A percentile compares a stretch with the other conserved stretches of the same genome.
Evolutionary conservation across 2,329 filamentous ascomycete species (phyloP).

Genomic region (Colletotrichum camelliae): DNA sequence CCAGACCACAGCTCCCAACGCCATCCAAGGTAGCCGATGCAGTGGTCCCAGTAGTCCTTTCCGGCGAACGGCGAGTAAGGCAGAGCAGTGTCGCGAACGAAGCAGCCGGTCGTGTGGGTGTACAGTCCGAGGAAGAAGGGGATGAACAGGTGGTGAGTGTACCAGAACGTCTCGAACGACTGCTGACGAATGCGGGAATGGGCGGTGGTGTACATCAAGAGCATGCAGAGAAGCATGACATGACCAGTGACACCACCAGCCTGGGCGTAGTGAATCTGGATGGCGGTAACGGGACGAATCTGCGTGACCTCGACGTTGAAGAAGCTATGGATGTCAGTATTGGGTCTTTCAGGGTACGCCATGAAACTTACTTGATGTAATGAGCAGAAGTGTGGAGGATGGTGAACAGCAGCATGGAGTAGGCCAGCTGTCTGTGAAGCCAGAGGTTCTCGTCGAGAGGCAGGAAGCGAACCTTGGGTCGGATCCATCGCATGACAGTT

Average conservation of each 20-base stretch:
- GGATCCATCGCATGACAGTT: conserved; percentile 82
- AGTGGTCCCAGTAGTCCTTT: conserved; percentile 85
- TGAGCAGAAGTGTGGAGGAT: conserved; percentile 79
- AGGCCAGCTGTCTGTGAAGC: conserved; percentile 96
- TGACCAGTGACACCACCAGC: conserved; percentile 94
- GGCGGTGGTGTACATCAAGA: conserved; percentile 96
- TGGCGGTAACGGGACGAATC: conserved; percentile 77
- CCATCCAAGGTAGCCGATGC: conserved; percentile 95
- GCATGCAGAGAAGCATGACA: conserved; percentile 98
- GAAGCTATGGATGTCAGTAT: conserved; percentile 62
- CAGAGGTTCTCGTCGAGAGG: conserved; percentile 96
- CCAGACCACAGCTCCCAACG: conserved; percentile 93
- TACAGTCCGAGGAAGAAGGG: conserved; percentile 94
- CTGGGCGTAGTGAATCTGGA: conserved; percentile 91
- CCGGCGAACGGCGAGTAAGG: conserved; percentile 86
- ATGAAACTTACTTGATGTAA: conserved; percentile 82
- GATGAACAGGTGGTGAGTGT: conserved; percentile 98
- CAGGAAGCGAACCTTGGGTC: conserved; percentile 86
- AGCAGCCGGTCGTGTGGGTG: conserved; percentile 94
- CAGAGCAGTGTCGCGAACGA: conserved; percentile 81
- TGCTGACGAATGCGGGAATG: conserved; percentile 95
- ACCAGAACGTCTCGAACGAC: conserved; percentile 99
- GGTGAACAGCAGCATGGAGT: conserved; percentile 84
- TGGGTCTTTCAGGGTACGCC: conserved; percentile 4
- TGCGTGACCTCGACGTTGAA: conserved; percentile 91